Base-by-base conservation (phyloP, 208 protist genomes). In the Acanthamoeba castellanii region DNA sequence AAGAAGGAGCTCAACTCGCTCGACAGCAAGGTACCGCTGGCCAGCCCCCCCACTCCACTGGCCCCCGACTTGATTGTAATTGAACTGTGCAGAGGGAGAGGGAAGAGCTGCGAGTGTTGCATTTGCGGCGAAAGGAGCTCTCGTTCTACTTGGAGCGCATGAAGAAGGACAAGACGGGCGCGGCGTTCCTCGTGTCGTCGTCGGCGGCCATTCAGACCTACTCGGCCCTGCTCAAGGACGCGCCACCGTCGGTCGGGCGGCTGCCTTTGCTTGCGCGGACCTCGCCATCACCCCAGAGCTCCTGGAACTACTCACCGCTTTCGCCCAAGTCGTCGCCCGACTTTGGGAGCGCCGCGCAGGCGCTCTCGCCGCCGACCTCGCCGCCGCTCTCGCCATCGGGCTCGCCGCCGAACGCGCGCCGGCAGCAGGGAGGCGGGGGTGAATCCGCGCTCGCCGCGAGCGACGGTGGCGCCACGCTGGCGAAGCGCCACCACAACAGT, bases 1-100 rank as follows among this genome's bases (percentile, higher is more conserved):
- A 89, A 89, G 81, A 89, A 89, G 81, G 81, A 89, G 25, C 52
- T 89, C 45, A 30, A 89, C 32, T 22, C 45, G 4, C 45, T 89
- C 14, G 81, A 89, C 81, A 89, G 81, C 81, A 89, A 89, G 81
- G 81, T 45, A 37, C 18, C 9, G 0, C 13, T 42, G 16, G 1
- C 66, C 37, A 22, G 5, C 22, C 30, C 3, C 61, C 22, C 57
- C 55, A 25, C 55, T 25, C 55, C 13, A 27, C 55, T 59, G 20
- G 55, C 14, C 55, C 1, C 42, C 2, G 20, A 61, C 20, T 27
- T 61, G 20, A 61, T 27, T 18, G 20, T 20, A 27, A 61, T 25
- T 61, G 57, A 27, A 45, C 70, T 5, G 32, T 45, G 6, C 52
- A 89, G 81, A 25, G 81, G 13, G 81, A 66, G 22, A 30, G 81